Evolutionary conservation across 2,329 filamentous ascomycete genomes (phyloP), one percentile per base, ranked within the genome.

Genomic region (Pestalotiopsis sp.): DNA sequence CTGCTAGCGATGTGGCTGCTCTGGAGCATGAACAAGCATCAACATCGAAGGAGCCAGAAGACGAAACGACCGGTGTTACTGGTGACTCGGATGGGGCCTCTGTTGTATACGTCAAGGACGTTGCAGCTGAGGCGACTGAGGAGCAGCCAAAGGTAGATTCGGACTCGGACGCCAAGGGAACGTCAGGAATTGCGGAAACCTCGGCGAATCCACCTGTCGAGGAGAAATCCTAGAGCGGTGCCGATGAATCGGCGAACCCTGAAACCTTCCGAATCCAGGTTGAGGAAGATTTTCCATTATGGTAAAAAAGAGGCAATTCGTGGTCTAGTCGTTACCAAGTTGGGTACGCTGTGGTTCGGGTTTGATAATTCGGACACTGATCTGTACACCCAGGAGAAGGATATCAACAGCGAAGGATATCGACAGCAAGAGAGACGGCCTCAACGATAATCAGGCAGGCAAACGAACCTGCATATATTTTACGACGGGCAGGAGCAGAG

Each of bases 11-110:
- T 25, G 68, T 67, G 5, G 70, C 76, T 7, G 69, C 71, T 6
- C 68, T 72, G 5, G 68, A 67, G 6, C 71, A 72, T 20, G 73
- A 78, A 20, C 70, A 75, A 20, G 65, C 76, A 11, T 71, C 73
- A 27, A 70, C 75, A 17, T 59, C 75, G 38, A 72, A 66, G 49
- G 72, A 70, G 39, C 71, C 74, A 64, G 67, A 68, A 39, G 59
- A 39, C 6, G 59, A 61, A 61, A 36, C 58, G 27, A 36, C 59
- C 25, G 12, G 13, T 36, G 5, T 27, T 20, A 12, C 59, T 39
- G 59, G 36, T 9, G 59, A 62, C 14, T 36, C 59, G 14, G 20
- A 20, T 20, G 59, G 17, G 17, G 17, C 59, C n/a, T 62, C 59
- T 25, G 72, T 12, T 63, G 52, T 67, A 62, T 55, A 41, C 64